Evolutionary conservation across 75 land plant species (phyloP).

Genomic region (Isoetes taiwanensis): DNA sequence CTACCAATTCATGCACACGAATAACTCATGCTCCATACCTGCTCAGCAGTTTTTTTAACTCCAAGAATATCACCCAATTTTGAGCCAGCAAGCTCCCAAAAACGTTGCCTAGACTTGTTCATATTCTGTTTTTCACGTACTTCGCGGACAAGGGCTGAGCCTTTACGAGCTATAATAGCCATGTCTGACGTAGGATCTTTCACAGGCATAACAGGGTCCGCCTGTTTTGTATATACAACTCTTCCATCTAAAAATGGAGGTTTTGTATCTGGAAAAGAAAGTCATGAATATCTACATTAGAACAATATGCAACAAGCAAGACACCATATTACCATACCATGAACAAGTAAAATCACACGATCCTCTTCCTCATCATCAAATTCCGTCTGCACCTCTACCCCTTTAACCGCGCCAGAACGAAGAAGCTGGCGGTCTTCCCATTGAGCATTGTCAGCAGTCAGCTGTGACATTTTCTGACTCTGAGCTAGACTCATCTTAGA

Average conservation of each 20-base stretch:
- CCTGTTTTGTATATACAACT: conserved; percentile 85
- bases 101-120: conserved; percentile 86
- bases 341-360: conserved; percentile 93
- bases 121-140: conserved; percentile 79
- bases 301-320: neutral
- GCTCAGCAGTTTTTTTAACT: conserved; percentile 85
- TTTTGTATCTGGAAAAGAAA: conserved; percentile 60
- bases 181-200: conserved; percentile 97
- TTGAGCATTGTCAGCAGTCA: conserved; percentile 95
- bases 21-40: conserved; percentile 27
- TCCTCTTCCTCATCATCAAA: conserved; percentile 95
- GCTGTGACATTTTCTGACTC: conserved; percentile 87
- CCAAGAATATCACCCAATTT: conserved; percentile 90
- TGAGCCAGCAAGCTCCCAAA: conserved; percentile 98
- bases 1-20: neutral
- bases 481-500: conserved; percentile 85
- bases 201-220: conserved; percentile 89
- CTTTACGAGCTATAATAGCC: conserved; percentile 94
- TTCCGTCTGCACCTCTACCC: conserved; percentile 83
- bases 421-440: conserved; percentile 95
- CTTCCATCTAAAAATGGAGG: conserved; percentile 96
- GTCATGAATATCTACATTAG: too few relatives aligned
- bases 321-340: conserved; percentile 57
- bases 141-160: conserved; percentile 78
- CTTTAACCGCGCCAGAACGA: conserved; percentile 91